Evolutionary conservation across 371 early-diverging fungal species (phyloP).

Genomic region (Rhizopus microsporus): DNA sequence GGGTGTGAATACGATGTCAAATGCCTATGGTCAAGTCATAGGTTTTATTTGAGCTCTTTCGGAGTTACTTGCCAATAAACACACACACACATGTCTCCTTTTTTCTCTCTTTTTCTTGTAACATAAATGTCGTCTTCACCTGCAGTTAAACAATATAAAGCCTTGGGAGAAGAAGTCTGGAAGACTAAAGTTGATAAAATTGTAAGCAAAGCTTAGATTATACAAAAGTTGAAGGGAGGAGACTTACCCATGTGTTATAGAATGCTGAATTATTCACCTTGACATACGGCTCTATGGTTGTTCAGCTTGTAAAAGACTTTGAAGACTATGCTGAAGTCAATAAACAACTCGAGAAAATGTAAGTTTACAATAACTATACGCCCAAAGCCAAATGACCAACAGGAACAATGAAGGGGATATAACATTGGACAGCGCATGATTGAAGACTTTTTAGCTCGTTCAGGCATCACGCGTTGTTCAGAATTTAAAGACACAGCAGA

Average conservation of each 20-base stretch:
- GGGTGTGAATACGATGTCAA: conserved; percentile 30
- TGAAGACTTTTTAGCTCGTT: conserved; percentile 93
- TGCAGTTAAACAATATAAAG: conserved; percentile 69
- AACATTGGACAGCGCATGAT: conserved; percentile 95
- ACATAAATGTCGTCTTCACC: conserved; percentile 38
- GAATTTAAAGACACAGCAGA: conserved; percentile 94
- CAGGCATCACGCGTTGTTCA: conserved; percentile 78
- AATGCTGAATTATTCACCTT: conserved; percentile 96
- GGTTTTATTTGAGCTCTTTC: neutral
- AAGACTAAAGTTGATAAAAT: conserved; percentile 92
- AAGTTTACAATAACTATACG: conserved; percentile 16
- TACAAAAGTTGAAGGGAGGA: too few species aligned
- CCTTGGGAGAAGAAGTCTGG: conserved; percentile 93
- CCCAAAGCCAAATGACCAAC: too few species aligned
- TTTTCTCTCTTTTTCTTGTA: neutral
- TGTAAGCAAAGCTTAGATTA: conserved; percentile 50
- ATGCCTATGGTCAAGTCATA: conserved; percentile 33
- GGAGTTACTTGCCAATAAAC: neutral
- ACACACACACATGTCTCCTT: neutral
- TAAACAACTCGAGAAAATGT: conserved; percentile 96
- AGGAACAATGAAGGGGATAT: conserved; percentile 78
- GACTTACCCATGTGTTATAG: conserved; percentile 25
- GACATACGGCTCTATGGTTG: conserved; percentile 97
- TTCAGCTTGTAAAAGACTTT: conserved; percentile 93
- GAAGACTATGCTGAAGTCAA: conserved; percentile 93